A percentile compares a stretch with the other conserved stretches of the same genome.
Evolutionary conservation across 2,329 filamentous ascomycete species (phyloP).

Genomic region (Periconia macrospinosa): DNA sequence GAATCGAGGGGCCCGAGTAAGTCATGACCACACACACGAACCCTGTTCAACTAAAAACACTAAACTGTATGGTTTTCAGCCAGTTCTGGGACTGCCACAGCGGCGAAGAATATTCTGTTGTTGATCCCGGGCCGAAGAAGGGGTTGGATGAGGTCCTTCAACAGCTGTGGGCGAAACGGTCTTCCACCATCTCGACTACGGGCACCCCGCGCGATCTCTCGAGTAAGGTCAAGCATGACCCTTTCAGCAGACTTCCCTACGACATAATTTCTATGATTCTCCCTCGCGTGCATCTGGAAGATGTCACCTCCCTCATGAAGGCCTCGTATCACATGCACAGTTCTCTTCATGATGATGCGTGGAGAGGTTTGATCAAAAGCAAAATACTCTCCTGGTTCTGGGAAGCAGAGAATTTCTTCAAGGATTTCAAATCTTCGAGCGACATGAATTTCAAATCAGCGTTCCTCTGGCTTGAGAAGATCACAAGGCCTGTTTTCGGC

Average conservation of each 20-base stretch:
- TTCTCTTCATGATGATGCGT: neutral
- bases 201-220: neutral
- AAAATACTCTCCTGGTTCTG: neutral
- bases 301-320: slow-evolving; percentile 12
- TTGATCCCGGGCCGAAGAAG: neutral
- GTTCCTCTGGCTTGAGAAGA: slow-evolving; percentile 25
- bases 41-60: neutral
- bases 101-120: neutral
- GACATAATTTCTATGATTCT: slow-evolving; percentile 14
- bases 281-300: slow-evolving; percentile 6
- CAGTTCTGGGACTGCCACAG: neutral
- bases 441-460: slow-evolving; percentile 17
- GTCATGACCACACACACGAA: neutral
- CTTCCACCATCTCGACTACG: neutral
- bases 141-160: neutral
- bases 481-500: slow-evolving; percentile 16
- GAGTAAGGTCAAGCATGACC: slow-evolving; percentile 14
- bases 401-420: neutral
- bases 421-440: neutral
- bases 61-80: neutral
- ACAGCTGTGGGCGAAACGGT: neutral
- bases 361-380: neutral
- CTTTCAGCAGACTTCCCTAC: slow-evolving; percentile 13
- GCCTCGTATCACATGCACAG: slow-evolving; percentile 14
- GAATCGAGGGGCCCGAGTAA: neutral